Evolutionary conservation across 2,329 filamentous ascomycete genomes (phyloP).

Genomic region (Clonostachys solani): DNA sequence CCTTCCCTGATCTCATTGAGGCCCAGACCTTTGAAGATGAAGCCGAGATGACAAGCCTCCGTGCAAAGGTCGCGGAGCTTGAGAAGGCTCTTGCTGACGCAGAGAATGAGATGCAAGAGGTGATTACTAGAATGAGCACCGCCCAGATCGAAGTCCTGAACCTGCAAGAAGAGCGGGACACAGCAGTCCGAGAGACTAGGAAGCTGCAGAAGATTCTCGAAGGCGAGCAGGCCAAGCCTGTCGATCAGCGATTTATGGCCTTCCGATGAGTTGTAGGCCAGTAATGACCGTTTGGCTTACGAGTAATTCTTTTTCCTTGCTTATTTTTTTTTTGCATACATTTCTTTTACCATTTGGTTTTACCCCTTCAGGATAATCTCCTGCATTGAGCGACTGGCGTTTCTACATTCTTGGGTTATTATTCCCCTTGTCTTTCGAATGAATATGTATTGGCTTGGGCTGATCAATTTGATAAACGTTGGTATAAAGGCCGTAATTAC

Average conservation of each 20-base stretch:
- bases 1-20: slow-evolving; percentile 29
- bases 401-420: slow-evolving; percentile 15
- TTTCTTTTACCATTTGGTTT: too few species aligned
- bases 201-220: slow-evolving; percentile 64
- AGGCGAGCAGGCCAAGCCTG: slow-evolving; percentile 54
- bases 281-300: too few species aligned
- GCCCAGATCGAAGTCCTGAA: slow-evolving; percentile 82
- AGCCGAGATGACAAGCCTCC: slow-evolving; percentile 69
- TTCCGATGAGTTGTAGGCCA: slow-evolving; percentile 11
- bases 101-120: slow-evolving; percentile 78
- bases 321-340: too few species aligned
- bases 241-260: slow-evolving; percentile 28
- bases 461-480: neutral
- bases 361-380: slow-evolving; percentile 1
- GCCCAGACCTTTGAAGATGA: slow-evolving; percentile 67
- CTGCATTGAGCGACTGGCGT: slow-evolving; percentile 33
- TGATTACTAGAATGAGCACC: slow-evolving; percentile 73
- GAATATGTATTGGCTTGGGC: neutral
- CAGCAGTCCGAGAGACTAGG: slow-evolving; percentile 67
- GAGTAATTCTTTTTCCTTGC: too few species aligned
- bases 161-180: slow-evolving; percentile 71
- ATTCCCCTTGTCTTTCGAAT: slow-evolving; percentile 4
- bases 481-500: too few species aligned
- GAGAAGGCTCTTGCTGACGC: slow-evolving; percentile 61
- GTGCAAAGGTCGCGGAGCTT: slow-evolving; percentile 75